These are phyloP conservation scores for Crithidia sp. DNA, from an alignment of 208 protist genomes.

Conservation along the genomic window DNA sequence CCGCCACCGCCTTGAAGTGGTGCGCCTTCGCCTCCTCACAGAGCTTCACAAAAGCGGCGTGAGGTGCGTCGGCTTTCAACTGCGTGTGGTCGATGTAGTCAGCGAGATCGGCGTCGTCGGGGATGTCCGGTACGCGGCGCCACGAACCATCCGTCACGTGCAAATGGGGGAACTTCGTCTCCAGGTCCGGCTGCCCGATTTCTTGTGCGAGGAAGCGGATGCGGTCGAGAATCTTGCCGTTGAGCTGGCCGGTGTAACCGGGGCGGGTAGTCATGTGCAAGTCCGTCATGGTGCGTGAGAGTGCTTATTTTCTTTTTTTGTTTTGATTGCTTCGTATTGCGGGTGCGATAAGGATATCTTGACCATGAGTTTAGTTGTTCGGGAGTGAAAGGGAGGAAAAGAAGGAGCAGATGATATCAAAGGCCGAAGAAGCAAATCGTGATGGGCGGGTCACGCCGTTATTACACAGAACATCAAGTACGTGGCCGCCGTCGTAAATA, in stretches of 20 bases:
- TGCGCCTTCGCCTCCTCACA: slow-evolving; percentile 88
- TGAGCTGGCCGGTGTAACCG: slow-evolving; percentile 68
- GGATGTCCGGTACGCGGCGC: slow-evolving; percentile 21
- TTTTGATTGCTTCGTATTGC: not conserved
- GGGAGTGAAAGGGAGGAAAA: no score
- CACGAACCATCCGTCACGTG: slow-evolving; percentile 51
- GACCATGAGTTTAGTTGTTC: no score
- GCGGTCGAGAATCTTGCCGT: slow-evolving; percentile 58
- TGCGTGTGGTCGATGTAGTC: slow-evolving; percentile 94
- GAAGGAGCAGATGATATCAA: no score
- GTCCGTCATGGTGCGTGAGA: slow-evolving; percentile 27
- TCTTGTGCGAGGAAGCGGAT: slow-evolving; percentile 45
- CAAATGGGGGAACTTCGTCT: slow-evolving; percentile 63
- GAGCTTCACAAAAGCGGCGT: slow-evolving; percentile 70
- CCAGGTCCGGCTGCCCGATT: slow-evolving; percentile 52
- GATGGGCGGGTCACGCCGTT: no score
- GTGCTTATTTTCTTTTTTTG: not conserved
- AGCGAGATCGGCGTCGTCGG: slow-evolving; percentile 30
- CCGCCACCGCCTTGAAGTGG: slow-evolving; percentile 92
- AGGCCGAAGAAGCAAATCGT: no score
- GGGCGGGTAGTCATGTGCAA: slow-evolving; percentile 50
- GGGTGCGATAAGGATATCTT: no score
- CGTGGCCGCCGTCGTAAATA: no score
- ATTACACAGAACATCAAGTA: not conserved
- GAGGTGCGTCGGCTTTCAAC: slow-evolving; percentile 81